Conservation (phyloP, 495 filamentous ascomycete species). For the Margaritispora aquatica region DNA sequence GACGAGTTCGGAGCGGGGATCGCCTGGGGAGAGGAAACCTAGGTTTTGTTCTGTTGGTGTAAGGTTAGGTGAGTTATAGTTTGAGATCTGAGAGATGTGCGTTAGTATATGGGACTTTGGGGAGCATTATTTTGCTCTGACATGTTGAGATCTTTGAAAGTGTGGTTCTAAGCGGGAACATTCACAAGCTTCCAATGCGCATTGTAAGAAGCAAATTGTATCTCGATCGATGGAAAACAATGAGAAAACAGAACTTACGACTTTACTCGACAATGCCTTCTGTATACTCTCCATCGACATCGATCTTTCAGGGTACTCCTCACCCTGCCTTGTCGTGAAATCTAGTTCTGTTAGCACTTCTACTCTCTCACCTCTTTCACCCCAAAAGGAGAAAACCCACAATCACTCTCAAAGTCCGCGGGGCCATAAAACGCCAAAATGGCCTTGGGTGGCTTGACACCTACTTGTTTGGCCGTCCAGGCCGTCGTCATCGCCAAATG, state of each 20-base stretch:
- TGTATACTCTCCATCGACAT: not conserved
- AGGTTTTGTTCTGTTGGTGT: conserved; percentile 32
- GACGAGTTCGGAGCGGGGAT: conserved; percentile 31
- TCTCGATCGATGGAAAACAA: no score
- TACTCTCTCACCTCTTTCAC: not conserved
- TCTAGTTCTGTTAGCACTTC: not conserved
- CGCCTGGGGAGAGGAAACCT: conserved; percentile 37
- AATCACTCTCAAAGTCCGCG: conserved; percentile 33
- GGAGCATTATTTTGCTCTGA: not conserved
- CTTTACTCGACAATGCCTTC: conserved; percentile 25
- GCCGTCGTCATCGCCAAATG: conserved; percentile 43
- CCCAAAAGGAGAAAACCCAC: conserved; percentile 5
- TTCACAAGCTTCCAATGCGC: no score
- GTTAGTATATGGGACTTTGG: not conserved
- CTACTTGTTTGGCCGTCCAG: conserved; percentile 29
- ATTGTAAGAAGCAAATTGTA: no score
- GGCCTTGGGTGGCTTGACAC: conserved; percentile 37
- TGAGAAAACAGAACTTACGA: conserved; percentile 25
- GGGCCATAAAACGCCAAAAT: conserved; percentile 51
- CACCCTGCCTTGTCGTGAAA: not conserved
- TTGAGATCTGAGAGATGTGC: not conserved
- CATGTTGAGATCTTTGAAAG: no score
- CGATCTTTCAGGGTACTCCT: conserved; percentile 12
- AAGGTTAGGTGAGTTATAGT: not conserved
- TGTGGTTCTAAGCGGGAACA: no score